Evolutionary conservation across 2,329 filamentous ascomycete genomes (phyloP).

Genomic region (Alternaria tenuissima): DNA sequence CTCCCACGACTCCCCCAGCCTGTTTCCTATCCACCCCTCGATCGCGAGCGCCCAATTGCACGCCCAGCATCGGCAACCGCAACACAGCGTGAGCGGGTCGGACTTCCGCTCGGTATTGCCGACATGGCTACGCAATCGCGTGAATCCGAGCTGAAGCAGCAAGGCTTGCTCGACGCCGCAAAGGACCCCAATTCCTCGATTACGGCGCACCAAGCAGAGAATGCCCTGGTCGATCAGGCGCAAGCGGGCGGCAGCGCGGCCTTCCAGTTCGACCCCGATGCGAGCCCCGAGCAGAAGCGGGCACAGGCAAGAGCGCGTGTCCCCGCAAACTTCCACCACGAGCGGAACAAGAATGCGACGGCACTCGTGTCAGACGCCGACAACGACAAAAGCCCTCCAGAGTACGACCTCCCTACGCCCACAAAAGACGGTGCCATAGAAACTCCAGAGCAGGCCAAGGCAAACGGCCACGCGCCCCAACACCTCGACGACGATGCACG

Average conservation of each 20-base stretch:
- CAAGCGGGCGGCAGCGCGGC: slow-evolving; percentile 79
- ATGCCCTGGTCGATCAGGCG: slow-evolving; percentile 78
- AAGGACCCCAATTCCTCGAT: slow-evolving; percentile 73
- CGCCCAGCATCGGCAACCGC: slow-evolving; percentile 5
- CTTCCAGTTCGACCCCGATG: slow-evolving; percentile 87
- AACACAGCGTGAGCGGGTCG: slow-evolving; percentile 7
- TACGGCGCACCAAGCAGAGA: slow-evolving; percentile 74
- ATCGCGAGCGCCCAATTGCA: slow-evolving; percentile 20
- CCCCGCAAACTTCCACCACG: slow-evolving; percentile 69
- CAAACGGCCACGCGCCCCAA: slow-evolving; percentile 63
- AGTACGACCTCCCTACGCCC: slow-evolving; percentile 80
- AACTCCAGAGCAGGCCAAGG: slow-evolving; percentile 56
- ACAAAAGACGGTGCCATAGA: slow-evolving; percentile 74
- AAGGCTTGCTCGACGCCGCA: slow-evolving; percentile 81
- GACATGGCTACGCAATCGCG: slow-evolving; percentile 41
- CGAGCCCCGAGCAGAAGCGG: slow-evolving; percentile 82
- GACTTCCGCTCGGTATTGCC: slow-evolving; percentile 22
- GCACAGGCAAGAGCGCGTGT: slow-evolving; percentile 75
- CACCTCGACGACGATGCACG: slow-evolving; percentile 61
- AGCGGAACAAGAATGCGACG: slow-evolving; percentile 68
- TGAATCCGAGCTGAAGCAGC: slow-evolving; percentile 76
- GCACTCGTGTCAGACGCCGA: slow-evolving; percentile 79
- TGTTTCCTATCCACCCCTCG: not conserved
- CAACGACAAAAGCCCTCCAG: slow-evolving; percentile 51
- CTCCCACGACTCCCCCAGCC: not conserved